These are phyloP conservation scores for Rhypophila decipiens DNA, from an alignment of 495 filamentous ascomycete species.

Conservation along the genomic window DNA sequence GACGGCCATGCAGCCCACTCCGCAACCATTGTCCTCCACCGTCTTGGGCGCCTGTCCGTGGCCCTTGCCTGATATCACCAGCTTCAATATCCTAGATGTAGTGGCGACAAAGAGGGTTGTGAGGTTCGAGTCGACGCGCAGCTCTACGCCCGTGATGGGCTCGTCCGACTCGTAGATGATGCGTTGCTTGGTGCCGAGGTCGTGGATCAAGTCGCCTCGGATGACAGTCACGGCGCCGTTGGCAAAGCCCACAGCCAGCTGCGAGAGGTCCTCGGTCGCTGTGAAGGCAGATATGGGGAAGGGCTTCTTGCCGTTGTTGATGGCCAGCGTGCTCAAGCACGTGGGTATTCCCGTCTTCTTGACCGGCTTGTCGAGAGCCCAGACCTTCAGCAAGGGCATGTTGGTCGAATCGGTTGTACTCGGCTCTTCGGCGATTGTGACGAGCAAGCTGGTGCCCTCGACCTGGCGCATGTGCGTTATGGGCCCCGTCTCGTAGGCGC, in stretches of 20 bases:
- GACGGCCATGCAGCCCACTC: conserved; percentile 84
- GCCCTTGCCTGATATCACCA: conserved; percentile 78
- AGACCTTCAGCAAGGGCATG: conserved; percentile 88
- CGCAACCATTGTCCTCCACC: conserved; percentile 84
- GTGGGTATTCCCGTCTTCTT: conserved; percentile 87
- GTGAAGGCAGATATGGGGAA: conserved; percentile 93
- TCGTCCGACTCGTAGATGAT: conserved; percentile 97
- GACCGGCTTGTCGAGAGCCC: conserved; percentile 89
- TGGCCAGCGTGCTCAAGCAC: conserved; percentile 74
- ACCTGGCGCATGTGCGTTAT: conserved; percentile 97
- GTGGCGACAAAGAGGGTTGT: conserved; percentile 89
- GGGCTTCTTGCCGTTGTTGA: conserved; percentile 87
- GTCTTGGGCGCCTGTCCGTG: conserved; percentile 84
- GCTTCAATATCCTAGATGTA: conserved; percentile 77
- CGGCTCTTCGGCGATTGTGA: conserved; percentile 83
- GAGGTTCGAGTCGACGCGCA: conserved; percentile 54
- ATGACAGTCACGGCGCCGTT: conserved; percentile 93
- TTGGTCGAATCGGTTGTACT: conserved; percentile 40
- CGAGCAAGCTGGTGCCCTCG: conserved; percentile 75
- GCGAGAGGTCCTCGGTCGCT: conserved; percentile 76
- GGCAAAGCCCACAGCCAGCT: conserved; percentile 90
- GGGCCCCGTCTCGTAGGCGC: conserved; percentile 66
- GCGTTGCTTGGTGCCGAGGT: conserved; percentile 90
- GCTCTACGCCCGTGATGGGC: conserved; percentile 84
- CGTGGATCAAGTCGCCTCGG: conserved; percentile 89